phyloP scores from a whole-genome alignment of 148 eudicot species.

The Amaranthus cruentus region DNA sequence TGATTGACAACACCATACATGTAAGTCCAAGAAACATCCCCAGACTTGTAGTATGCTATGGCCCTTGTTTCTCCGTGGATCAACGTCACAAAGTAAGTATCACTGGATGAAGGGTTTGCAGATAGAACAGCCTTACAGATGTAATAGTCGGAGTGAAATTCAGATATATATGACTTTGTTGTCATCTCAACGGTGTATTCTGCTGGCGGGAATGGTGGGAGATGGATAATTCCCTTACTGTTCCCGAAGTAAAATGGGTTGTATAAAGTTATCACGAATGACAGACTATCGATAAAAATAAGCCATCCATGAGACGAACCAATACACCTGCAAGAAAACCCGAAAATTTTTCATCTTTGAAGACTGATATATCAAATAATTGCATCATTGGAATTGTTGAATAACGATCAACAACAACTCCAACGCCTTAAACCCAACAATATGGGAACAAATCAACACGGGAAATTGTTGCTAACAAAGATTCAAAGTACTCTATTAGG shows the following conservation, averaged over 20 bases:
- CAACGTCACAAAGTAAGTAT: not conserved
- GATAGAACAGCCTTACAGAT: constrained; percentile 17
- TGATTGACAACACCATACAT: not conserved
- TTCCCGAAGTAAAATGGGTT: constrained; percentile 19
- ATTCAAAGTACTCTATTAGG: too few species aligned
- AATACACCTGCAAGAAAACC: constrained; percentile 3
- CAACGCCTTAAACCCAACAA: too few species aligned
- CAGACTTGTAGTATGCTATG: constrained; percentile 12
- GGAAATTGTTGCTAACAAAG: too few species aligned
- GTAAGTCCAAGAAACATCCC: constrained; percentile 9
- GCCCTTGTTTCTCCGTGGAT: not conserved
- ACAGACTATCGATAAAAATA: not conserved
- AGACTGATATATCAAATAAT: too few species aligned
- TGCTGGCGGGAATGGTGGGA: constrained; percentile 9
- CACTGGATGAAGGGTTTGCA: constrained; percentile 1
- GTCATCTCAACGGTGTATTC: not conserved
- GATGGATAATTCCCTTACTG: constrained; percentile 13
- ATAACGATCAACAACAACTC: too few species aligned
- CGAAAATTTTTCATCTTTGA: too few species aligned
- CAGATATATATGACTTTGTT: not conserved
- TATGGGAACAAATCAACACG: too few species aligned
- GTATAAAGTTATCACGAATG: constrained; percentile 12
- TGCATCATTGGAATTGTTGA: too few species aligned
- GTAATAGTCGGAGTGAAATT: not conserved
- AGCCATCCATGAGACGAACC: constrained; percentile 23